Evolutionary conservation across 495 filamentous ascomycete genomes (phyloP), one percentile per base, ranked within the genome.

Genomic region (Penicillium fimorum): DNA sequence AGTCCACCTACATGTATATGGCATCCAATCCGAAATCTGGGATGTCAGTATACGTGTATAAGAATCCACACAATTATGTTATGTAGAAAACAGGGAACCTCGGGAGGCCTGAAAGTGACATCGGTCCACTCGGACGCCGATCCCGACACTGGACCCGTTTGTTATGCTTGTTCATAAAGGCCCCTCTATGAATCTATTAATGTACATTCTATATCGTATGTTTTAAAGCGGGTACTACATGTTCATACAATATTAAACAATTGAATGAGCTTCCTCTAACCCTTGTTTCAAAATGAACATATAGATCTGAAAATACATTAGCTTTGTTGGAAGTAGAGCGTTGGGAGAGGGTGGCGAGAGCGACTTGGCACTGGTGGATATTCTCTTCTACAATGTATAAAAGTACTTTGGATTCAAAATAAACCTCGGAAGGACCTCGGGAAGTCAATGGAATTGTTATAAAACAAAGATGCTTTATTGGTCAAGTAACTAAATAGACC

Each of bases 21-120:
- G 15, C 15, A 38, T 17, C 33, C 5, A 12, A 15, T 13, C 24
- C 10, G 4, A 20, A 13, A 33, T 35, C 27, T 32, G 22, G 22
- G 48, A 51, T 30, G 50, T 52, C 50, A 43, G 38, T 17, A 52
- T 22, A 22, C 29, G n/a, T 8, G 29, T 22, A 33, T 35, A 11
- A 12, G 10, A 33, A 18, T 20, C 24, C 27, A 30, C 13, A 44
- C 40, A 35, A n/a, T n/a, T n/a, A n/a, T n/a, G n/a, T n/a, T 32
- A 9, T 42, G 50, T 29, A 47, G 40, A 33, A 61, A 60, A 58
- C 42, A 54, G 42, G 58, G 24, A 47, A 61, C 51, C 46, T 27
- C 25, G 25, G 25, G 47, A 45, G 54, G 35, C 20, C 46, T 18
- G 33, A 41, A 51, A 50, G 13, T 37, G 6, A 41, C 15, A 46